Evolutionary conservation across 1,284 basidiomycete genomes (phyloP).

Genomic region (Pseudozyma sp.): DNA sequence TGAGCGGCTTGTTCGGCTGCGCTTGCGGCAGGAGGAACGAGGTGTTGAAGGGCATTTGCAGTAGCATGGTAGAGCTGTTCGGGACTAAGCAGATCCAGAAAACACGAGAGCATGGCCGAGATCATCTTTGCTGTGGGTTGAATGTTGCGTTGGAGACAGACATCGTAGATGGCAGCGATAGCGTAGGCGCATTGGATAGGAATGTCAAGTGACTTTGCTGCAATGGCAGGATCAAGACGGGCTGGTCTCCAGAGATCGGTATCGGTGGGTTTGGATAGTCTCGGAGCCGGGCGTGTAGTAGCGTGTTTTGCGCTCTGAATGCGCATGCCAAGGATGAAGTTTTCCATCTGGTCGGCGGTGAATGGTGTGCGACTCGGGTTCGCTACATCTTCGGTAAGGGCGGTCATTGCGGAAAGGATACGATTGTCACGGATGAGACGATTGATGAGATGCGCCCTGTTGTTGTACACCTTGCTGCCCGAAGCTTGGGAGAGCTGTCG

Average conservation of each 20-base stretch:
- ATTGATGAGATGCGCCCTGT: constrained; percentile 24
- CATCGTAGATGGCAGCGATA: constrained; percentile 43
- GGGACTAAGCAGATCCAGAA: constrained; percentile 7
- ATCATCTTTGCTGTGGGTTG: constrained; percentile 26
- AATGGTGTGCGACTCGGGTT: constrained; percentile 18
- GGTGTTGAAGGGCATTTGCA: constrained; percentile 3
- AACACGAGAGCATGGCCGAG: constrained; percentile 34
- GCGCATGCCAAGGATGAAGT: constrained; percentile 28
- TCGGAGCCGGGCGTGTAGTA: constrained; percentile 19
- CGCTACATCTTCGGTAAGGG: constrained; percentile 21
- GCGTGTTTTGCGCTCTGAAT: constrained; percentile 20
- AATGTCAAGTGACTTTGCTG: constrained; percentile 29
- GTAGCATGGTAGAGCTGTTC: constrained; percentile 20
- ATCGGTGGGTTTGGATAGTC: background rate
- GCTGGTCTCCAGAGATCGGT: constrained; percentile 28
- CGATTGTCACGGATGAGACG: constrained; percentile 35
- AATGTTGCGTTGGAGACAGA: constrained; percentile 8
- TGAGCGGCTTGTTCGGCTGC: background rate
- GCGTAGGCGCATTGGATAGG: constrained; percentile 43
- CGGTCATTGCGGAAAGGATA: constrained; percentile 46
- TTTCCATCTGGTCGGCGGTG: constrained; percentile 20
- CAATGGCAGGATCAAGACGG: constrained; percentile 21
- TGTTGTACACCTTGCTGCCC: constrained; percentile 4
- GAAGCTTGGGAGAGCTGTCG: background rate
- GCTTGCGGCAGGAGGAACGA: constrained; percentile 1